These are phyloP conservation scores for Pseudisothecium myosuroides DNA, from an alignment of 225 moss, liverwort and hornwort species.

Conservation along the genomic window DNA sequence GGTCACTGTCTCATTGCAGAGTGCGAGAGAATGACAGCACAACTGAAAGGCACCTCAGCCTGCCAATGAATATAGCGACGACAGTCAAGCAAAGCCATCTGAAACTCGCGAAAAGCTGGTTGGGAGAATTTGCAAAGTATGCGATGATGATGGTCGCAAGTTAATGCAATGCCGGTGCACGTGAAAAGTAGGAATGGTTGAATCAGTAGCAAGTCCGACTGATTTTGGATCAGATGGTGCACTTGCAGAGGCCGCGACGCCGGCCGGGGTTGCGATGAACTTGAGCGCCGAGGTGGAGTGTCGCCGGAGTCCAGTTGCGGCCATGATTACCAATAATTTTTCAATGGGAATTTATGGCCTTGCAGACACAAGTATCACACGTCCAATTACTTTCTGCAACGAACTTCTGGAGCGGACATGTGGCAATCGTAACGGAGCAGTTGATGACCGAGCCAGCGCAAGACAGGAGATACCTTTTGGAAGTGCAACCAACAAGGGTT, in stretches of 20 bases:
- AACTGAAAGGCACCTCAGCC: not conserved
- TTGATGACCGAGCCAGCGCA: not conserved
- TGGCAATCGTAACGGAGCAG: not conserved
- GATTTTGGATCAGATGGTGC: not conserved
- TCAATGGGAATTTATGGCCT: not conserved
- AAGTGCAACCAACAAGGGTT: not conserved
- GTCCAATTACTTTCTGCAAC: not conserved
- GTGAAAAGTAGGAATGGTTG: not conserved
- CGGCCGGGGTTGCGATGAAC: not conserved
- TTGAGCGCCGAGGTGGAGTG: not conserved
- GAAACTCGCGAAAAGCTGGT: not conserved
- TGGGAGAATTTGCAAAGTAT: not conserved
- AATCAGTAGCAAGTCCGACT: not conserved
- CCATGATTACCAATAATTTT: not conserved
- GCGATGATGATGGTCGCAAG: not conserved
- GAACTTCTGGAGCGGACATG: not conserved
- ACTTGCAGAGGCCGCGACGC: not conserved
- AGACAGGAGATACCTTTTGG: not conserved
- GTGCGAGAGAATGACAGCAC: not conserved
- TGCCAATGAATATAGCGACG: not conserved
- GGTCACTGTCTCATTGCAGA: not conserved
- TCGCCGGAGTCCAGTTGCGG: not conserved
- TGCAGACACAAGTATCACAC: conserved; percentile 12
- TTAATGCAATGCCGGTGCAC: not conserved
- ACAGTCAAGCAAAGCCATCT: not conserved